Conservation (phyloP, 1,284 basidiomycete species). For the Sparassis latifolia region DNA sequence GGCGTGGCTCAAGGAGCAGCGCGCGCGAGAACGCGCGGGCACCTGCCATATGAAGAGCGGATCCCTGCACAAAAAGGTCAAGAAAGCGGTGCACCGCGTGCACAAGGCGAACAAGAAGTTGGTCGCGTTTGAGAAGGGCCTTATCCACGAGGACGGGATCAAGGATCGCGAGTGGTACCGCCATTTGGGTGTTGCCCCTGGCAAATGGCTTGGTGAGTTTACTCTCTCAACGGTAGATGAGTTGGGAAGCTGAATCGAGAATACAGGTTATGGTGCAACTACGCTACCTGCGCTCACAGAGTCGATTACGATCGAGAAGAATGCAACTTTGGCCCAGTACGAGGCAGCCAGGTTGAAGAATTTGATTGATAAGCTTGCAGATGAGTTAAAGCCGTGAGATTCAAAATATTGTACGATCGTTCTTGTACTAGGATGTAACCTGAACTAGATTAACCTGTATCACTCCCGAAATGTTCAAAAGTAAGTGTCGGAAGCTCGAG, state of each 20-base stretch:
- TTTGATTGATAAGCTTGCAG: background rate
- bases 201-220: slow-evolving; percentile 77
- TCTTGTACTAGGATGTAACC: too few relatives aligned
- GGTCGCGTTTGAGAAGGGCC: slow-evolving; percentile 74
- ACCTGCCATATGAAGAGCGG: background rate
- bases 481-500: too few relatives aligned
- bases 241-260: background rate
- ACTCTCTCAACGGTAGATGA: background rate
- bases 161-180: slow-evolving; percentile 82
- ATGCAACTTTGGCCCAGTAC: slow-evolving; percentile 49
- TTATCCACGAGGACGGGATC: slow-evolving; percentile 78
- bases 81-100: slow-evolving; percentile 39
- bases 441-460: too few relatives aligned
- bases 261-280: slow-evolving; percentile 76
- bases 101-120: slow-evolving; percentile 66
- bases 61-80: slow-evolving; percentile 43
- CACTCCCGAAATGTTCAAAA: too few relatives aligned
- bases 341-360: slow-evolving; percentile 36
- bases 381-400: background rate
- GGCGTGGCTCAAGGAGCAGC: slow-evolving; percentile 9
- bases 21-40: slow-evolving; percentile 2
- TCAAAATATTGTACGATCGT: too few relatives aligned
- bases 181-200: slow-evolving; percentile 85
- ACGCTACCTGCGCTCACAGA: slow-evolving; percentile 83
- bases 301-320: slow-evolving; percentile 67